Conservation (phyloP, 176 grass and related monocot species). For the Bonia amplexicaulis region DNA sequence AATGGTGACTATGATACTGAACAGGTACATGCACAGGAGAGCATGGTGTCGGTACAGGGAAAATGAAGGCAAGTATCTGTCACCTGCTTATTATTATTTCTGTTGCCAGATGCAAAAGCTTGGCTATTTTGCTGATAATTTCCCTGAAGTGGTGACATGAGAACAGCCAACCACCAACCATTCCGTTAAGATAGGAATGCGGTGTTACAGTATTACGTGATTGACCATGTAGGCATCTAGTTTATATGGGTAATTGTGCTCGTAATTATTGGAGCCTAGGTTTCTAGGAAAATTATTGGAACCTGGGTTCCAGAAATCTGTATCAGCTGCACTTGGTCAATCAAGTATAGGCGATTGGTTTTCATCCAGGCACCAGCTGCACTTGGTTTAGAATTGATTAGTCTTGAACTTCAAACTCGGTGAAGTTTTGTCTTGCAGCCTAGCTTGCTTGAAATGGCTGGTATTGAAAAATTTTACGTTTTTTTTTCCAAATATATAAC, state of each 20-base stretch:
- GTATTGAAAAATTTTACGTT: not conserved
- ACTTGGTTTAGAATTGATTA: not conserved
- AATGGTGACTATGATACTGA: not conserved
- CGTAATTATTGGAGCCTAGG: not conserved
- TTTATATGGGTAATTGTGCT: not conserved
- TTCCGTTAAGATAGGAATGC: not conserved
- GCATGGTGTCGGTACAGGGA: slow-evolving; percentile 94
- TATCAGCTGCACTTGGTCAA: not conserved
- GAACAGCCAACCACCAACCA: not conserved
- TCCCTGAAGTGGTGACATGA: not conserved
- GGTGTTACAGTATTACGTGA: not conserved
- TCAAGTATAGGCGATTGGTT: not conserved
- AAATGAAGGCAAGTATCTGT: slow-evolving; percentile 85
- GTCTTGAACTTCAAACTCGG: not conserved
- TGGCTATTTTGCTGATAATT: not conserved
- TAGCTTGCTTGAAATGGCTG: not conserved
- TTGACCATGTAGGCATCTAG: not conserved
- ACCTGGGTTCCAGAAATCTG: not conserved
- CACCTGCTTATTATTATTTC: not conserved
- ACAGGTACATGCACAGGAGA: slow-evolving; percentile 97
- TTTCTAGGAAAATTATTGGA: not conserved
- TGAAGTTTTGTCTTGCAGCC: not conserved
- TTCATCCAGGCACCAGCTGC: not conserved
- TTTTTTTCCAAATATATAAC: not conserved
- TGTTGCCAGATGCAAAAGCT: not conserved